These are phyloP conservation scores for Lanmaoa pseudosensibilis DNA, from an alignment of 768 basidiomycete genomes.

Conservation along the genomic window DNA sequence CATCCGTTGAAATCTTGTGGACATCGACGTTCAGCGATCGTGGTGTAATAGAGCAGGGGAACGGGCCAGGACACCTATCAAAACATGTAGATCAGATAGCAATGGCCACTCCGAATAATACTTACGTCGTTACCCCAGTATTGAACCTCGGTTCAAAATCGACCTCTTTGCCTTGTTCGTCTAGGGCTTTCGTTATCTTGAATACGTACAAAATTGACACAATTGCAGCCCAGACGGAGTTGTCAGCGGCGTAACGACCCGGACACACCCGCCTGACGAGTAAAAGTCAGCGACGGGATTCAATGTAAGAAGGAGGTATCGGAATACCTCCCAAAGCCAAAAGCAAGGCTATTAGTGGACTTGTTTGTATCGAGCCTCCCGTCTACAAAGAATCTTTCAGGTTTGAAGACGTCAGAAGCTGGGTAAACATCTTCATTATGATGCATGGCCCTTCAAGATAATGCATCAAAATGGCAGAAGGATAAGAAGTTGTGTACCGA, in stretches of 20 bases:
- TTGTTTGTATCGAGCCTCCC: slow-evolving; percentile 8
- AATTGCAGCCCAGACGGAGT: slow-evolving; percentile 31
- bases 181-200: slow-evolving; percentile 26
- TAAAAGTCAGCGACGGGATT: not conserved
- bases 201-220: slow-evolving; percentile 27
- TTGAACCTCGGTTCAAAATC: slow-evolving; percentile 15
- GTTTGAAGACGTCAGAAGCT: slow-evolving; percentile 29
- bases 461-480: not conserved
- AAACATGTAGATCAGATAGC: not conserved
- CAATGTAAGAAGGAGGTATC: not conserved
- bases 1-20: not conserved
- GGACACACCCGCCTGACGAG: slow-evolving; percentile 30
- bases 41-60: slow-evolving; percentile 14
- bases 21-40: slow-evolving; percentile 3
- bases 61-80: slow-evolving; percentile 10
- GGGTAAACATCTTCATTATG: slow-evolving; percentile 13
- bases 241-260: slow-evolving; percentile 33
- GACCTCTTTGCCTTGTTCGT: slow-evolving; percentile 29
- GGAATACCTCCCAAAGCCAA: slow-evolving; percentile 27
- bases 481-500: not conserved
- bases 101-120: not conserved
- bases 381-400: slow-evolving; percentile 31
- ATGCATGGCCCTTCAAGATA: slow-evolving; percentile 14
- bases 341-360: slow-evolving; percentile 2
- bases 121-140: slow-evolving; percentile 14